Percentiles rank a stretch among this genome's conserved stretches.
Evolutionary conservation across 2,329 filamentous ascomycete genomes (phyloP).

Genomic region (Periconia sp.): DNA sequence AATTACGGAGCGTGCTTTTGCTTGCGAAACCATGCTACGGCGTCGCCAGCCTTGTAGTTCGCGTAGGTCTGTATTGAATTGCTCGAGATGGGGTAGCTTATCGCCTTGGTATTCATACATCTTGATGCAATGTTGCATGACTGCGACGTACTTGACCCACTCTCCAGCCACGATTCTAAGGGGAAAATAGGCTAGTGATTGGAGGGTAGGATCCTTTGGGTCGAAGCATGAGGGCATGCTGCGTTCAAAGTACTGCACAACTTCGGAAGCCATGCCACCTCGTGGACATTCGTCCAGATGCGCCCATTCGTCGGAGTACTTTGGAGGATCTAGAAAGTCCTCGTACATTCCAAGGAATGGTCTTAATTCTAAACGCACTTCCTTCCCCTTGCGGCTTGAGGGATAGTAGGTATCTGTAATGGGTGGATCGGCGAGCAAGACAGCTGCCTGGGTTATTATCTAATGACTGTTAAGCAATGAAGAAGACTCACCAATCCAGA

Average conservation of each 20-base stretch:
- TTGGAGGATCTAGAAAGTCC: conserved; percentile 14
- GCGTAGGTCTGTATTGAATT: conserved; percentile 23
- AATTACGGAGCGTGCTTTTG: conserved; percentile 14
- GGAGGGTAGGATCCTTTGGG: conserved; percentile 8
- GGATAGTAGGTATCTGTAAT: conserved; percentile 8
- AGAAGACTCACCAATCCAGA: conserved; percentile 14
- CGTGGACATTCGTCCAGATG: not conserved
- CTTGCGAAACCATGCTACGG: conserved; percentile 21
- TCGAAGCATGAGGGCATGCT: conserved; percentile 13
- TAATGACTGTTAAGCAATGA: not conserved
- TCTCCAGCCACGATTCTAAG: conserved; percentile 27
- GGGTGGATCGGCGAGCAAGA: conserved; percentile 21
- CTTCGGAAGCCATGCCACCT: conserved; percentile 17
- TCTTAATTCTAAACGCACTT: not conserved
- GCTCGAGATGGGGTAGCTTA: conserved; percentile 14
- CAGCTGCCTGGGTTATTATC: conserved; percentile 4
- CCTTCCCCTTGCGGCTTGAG: not conserved
- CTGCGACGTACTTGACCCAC: conserved; percentile 29
- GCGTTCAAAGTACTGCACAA: conserved; percentile 18
- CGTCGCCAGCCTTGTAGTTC: conserved; percentile 32
- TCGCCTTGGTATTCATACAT: conserved; percentile 26
- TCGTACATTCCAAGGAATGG: conserved; percentile 18
- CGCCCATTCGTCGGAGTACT: conserved; percentile 4
- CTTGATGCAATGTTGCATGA: conserved; percentile 28
- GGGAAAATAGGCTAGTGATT: conserved; percentile 22